Evolutionary conservation across 2,329 filamentous ascomycete species (phyloP), one percentile per base, ranked within the genome.

Genomic region (Pleoardoris graminearum): DNA sequence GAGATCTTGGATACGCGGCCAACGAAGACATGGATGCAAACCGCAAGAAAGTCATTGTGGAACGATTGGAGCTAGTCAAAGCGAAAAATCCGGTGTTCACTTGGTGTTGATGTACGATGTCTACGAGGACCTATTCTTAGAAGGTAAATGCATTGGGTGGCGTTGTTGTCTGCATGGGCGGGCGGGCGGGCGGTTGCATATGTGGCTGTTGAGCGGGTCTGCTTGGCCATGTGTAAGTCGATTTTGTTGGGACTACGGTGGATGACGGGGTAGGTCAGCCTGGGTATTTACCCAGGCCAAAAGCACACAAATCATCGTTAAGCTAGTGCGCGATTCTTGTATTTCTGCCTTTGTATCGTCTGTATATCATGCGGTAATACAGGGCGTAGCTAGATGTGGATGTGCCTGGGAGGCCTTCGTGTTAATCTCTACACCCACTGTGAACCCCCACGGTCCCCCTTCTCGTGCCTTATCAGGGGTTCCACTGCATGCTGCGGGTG

Each of bases 11-110:
- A 8, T 99, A 96, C 75, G 91, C 92, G 10, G 93, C 92, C 1
- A 94, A 94, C 0, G 90, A 93, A 71, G 94, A 91, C 22, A 91
- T 96, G 84, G 94, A 97, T 74, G 90, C 90, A 11, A 90, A 91
- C 66, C 86, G 89, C 71, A 84, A 92, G 65, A 96, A 94, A 75
- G 94, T 99, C 42, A 97, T 99, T 79, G 92, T 99, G 42, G 94
- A 99, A 79, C 82, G 94, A 58, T 77, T 99, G 53, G 94, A 99
- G 79, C 89, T 93, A 54, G 94, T 99, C 57, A 97, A 97, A 81
- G 90, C 87, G 69, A 89, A 88, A 71, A 95, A 96, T 70, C 94
- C 94, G 1, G 91, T 99, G 27, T 99, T 99, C 75, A 96, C 90
- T 38, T 99, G 94, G 90, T 99, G 94, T 79, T 97, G 62, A 37